Base-by-base conservation (phyloP, 2,329 filamentous ascomycete genomes). In the Ophiostoma novo-ulmi region DNA sequence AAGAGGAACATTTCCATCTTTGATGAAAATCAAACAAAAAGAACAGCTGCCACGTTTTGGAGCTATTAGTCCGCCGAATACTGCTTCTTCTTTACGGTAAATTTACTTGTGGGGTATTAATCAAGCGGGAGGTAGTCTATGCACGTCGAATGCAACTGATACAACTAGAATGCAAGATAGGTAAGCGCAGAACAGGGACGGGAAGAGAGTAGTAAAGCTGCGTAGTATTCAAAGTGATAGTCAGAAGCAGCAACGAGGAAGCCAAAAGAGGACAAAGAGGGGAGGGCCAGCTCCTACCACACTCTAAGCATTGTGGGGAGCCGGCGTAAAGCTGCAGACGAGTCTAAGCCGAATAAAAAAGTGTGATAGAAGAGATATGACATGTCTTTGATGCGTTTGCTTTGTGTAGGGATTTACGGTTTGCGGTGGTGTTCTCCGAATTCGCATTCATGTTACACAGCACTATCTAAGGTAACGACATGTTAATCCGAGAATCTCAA, bases 101-200 rank as follows among this genome's bases (percentile, higher is more conserved):
- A 31, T 31, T 31, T 31, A 58, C 14, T 4, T 58, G 52, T 58
- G 52, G 52, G 52, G 52, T 58, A 58, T 14, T 58, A 58, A 58
- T 13, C 52, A 26, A 26, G 52, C n/a, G 52, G 52, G 52, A 58
- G 8, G 14, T 48, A 26, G 22, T 26, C 52, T 22, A 58, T 26
- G 22, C 22, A 58, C 26, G 44, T 48, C 5, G 44, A 20, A 48
- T 48, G 44, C 44, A n/a, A 48, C 44, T 17, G 17, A n/a, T 48
- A 20, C 44, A 48, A 22, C 52, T 26, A 58, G 52, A 58, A 58
- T 58, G 52, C 52, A 58, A 31, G 52, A 58, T 58, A 58, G 52
- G 22, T 26, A 31, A 58, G 52, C 13, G 52, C 52, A 31, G 11
- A 26, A 22, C 22, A 26, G 10, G n/a, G n/a, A 58, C 52, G 52